Evolutionary conservation across 768 basidiomycete species (phyloP).

Genomic region (Russula dissimulans): DNA sequence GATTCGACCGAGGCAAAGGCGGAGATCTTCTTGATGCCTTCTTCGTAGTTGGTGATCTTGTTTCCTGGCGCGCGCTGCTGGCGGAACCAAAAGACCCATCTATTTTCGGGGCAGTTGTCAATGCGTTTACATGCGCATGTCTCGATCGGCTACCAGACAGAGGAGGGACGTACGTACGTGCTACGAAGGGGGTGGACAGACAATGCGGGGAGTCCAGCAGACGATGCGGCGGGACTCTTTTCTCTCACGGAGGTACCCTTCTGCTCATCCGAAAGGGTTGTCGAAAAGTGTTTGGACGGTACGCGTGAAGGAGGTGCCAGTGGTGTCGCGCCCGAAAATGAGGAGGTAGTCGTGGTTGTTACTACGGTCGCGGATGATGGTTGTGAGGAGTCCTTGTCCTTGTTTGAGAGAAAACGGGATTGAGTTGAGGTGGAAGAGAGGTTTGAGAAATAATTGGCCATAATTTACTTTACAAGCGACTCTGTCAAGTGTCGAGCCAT

Average conservation of each 20-base stretch:
- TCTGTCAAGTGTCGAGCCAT: too few species aligned
- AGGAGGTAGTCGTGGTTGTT: constrained; percentile 18
- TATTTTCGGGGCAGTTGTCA: constrained; percentile 24
- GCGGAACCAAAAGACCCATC: constrained; percentile 90
- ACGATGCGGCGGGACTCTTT: constrained; percentile 28
- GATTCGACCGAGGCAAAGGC: constrained; percentile 93
- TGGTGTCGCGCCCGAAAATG: not conserved
- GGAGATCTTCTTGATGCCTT: constrained; percentile 88
- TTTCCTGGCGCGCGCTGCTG: constrained; percentile 85
- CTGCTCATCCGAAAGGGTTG: constrained; percentile 40
- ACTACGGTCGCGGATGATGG: constrained; percentile 16
- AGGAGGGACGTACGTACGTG: constrained; percentile 72
- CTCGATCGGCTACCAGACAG: not conserved
- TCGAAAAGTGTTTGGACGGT: constrained; percentile 71
- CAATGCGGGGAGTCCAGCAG: constrained; percentile 27
- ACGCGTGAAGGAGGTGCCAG: constrained; percentile 40
- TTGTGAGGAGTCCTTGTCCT: constrained; percentile 21
- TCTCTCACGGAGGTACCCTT: constrained; percentile 35
- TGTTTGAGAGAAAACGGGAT: constrained; percentile 57
- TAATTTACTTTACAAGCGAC: constrained; percentile 21
- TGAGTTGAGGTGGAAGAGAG: constrained; percentile 55
- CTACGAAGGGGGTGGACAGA: constrained; percentile 70
- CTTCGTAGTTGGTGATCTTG: constrained; percentile 86
- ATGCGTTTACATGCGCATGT: not conserved
- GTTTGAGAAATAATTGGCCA: constrained; percentile 78